Conservation (phyloP, 1,139 yeast genomes). For the Arxiozyma heterogenica region DNA sequence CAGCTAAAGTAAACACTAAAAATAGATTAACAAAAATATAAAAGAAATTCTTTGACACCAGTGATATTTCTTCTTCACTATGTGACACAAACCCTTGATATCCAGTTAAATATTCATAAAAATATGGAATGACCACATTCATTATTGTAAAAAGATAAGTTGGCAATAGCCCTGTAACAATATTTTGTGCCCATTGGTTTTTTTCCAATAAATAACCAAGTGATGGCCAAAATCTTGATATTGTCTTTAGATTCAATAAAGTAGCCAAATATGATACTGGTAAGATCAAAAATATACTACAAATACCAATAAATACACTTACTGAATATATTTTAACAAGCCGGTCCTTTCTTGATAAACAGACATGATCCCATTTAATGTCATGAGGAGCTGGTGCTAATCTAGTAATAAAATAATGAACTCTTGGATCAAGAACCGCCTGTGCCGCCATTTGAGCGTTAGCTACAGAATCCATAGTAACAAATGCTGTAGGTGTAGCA, state of each 20-base stretch:
- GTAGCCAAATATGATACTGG: constrained; percentile 72
- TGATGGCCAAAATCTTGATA: constrained; percentile 64
- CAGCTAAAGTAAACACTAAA: constrained; percentile 69
- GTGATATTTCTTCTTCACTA: constrained; percentile 66
- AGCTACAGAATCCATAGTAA: constrained; percentile 78
- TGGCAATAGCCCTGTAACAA: constrained; percentile 68
- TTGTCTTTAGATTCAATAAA: constrained; percentile 59
- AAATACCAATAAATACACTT: constrained; percentile 51
- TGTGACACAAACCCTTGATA: constrained; percentile 66
- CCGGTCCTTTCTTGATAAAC: constrained; percentile 48
- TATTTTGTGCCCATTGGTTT: constrained; percentile 60
- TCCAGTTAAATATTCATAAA: constrained; percentile 57
- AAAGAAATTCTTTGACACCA: constrained; percentile 68
- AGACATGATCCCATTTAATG: constrained; percentile 66
- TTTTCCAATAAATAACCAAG: constrained; percentile 50
- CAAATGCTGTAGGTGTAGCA: constrained; percentile 65
- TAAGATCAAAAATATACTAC: constrained; percentile 55
- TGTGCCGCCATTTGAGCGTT: constrained; percentile 84
- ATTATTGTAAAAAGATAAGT: constrained; percentile 64
- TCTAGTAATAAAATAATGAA: constrained; percentile 57
- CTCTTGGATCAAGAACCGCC: constrained; percentile 70
- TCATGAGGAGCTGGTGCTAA: constrained; percentile 80
- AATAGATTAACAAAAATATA: constrained; percentile 71
- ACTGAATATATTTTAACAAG: constrained; percentile 49
- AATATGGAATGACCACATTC: constrained; percentile 59